These are phyloP conservation scores for Tuctoria greenei DNA, from an alignment of 176 grass and related monocot genomes.

Conservation along the genomic window DNA sequence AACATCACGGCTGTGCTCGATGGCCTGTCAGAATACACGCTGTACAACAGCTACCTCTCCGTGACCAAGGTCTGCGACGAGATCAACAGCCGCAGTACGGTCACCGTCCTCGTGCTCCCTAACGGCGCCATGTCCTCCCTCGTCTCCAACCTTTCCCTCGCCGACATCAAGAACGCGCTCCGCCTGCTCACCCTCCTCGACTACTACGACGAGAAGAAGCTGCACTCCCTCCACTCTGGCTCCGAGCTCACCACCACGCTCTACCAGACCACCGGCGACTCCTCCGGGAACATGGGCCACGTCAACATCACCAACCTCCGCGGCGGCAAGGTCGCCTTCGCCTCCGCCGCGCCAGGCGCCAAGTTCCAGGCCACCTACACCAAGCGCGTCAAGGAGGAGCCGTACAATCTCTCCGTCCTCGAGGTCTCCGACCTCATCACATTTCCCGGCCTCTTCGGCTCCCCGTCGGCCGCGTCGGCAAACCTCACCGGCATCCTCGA, in stretches of 20 bases:
- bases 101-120: constrained; percentile 83
- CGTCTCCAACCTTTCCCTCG: constrained; percentile 69
- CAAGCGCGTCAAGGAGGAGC: constrained; percentile 71
- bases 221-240: constrained; percentile 70
- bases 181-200: constrained; percentile 89
- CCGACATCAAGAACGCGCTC: constrained; percentile 85
- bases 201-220: constrained; percentile 93
- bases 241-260: constrained; percentile 83
- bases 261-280: constrained; percentile 92
- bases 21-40: constrained; percentile 63
- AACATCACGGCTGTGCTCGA: constrained; percentile 91
- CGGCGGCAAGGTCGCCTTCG: constrained; percentile 83
- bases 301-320: constrained; percentile 97
- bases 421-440: constrained; percentile 81
- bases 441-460: constrained; percentile 72
- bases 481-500: constrained; percentile 88
- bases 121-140: constrained; percentile 86
- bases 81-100: constrained; percentile 79
- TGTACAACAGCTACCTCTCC: constrained; percentile 87
- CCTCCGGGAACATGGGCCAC: constrained; percentile 73
- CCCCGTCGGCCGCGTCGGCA: constrained; percentile 47
- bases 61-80: constrained; percentile 97
- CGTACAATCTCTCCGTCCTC: constrained; percentile 90
- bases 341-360: constrained; percentile 69
- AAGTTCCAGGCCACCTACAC: constrained; percentile 74